Evolutionary conservation across 306 rosid species (phyloP), one percentile per base, ranked within the genome.

Genomic region (Quercus mongolica): DNA sequence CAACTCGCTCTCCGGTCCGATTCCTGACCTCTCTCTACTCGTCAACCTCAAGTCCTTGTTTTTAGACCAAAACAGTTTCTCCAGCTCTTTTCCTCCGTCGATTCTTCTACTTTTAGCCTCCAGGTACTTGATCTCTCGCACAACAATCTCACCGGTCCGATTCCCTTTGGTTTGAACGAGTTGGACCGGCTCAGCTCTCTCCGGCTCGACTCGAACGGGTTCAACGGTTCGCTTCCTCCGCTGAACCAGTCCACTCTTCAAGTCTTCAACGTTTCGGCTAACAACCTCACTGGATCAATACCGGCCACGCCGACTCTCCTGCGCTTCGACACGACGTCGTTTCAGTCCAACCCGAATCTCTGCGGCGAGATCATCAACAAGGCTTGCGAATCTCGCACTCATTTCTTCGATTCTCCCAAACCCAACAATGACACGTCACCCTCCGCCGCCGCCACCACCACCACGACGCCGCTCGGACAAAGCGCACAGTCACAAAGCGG

Each of bases 1-100:
- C 81, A 94, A 92, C 88, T 92, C 99, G 11, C 88, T 94, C 72
- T 82, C 54, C 15, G 94, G 99, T 23, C 97, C 94, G 21, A 67
- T 94, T 52, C 99, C 99, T 0, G 94, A 92, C 76, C 92, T 92
- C 28, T 91, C 97, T 6, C 72, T 83, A 0, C 95, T 94, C 80
- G 15, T 12, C 18, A 88, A 92, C 74, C 95, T 94, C 70, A 91
- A 92, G 13, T 81, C 91, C 4, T 94, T 94, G 57, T 82, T 91
- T 55, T 85, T 92, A 14, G 86, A 84, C 80, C 85, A 31, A 9
- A 94, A 94, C 77, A 67, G 44, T 57, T 92, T 94, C 89, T 71
- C 91, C 5, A 97, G 91, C 2, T 49, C 87, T 1, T 91, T 92
- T 51, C 99, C 99, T 49, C 86, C 88, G 5, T 91, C 99, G 0